Percentiles rank a stretch among this genome's conserved stretches.
Conservation (phyloP, 106 monocot species). For the Dactylorhiza incarnata region DNA sequence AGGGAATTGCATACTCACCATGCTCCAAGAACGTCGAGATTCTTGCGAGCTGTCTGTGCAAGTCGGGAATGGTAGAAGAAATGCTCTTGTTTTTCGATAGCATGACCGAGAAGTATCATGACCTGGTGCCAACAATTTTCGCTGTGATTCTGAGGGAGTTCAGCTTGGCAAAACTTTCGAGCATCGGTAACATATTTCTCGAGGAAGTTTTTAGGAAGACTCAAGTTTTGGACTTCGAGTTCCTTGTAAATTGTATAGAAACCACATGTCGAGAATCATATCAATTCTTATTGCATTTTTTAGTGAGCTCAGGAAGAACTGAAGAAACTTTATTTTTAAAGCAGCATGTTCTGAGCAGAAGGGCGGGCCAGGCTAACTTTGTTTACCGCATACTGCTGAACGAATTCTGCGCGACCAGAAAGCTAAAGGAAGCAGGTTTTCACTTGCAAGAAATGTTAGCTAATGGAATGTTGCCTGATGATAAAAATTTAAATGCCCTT, state of each 20-base stretch:
- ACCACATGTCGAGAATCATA: slow-evolving; percentile 16
- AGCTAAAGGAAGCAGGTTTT: slow-evolving; percentile 26
- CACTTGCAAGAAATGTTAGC: slow-evolving; percentile 43
- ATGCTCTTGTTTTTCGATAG: slow-evolving; percentile 32
- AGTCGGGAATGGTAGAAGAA: slow-evolving; percentile 44
- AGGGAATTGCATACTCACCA: slow-evolving; percentile 23
- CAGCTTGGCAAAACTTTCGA: slow-evolving; percentile 26
- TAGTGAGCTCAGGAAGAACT: slow-evolving; percentile 27
- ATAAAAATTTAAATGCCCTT: slow-evolving; percentile 42
- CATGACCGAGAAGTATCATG: slow-evolving; percentile 15
- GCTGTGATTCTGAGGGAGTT: slow-evolving; percentile 34
- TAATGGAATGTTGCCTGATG: slow-evolving; percentile 23
- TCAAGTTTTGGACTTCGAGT: slow-evolving; percentile 15
- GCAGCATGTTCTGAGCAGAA: slow-evolving; percentile 17
- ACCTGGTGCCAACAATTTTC: slow-evolving; percentile 22
- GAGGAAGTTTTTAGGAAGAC: slow-evolving; percentile 32
- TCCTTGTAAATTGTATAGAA: slow-evolving; percentile 31
- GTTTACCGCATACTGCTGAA: slow-evolving; percentile 27
- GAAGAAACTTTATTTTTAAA: slow-evolving; percentile 36
- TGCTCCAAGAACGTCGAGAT: slow-evolving; percentile 16
- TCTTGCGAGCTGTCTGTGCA: slow-evolving; percentile 34
- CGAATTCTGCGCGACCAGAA: slow-evolving; percentile 37
- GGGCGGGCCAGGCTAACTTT: slow-evolving; percentile 7
- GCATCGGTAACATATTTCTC: slow-evolving; percentile 33
- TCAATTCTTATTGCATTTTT: slow-evolving; percentile 20